Evolutionary conservation across 768 basidiomycete species (phyloP), one percentile per base, ranked within the genome.

Genomic region (Infundibulicybe gibba): DNA sequence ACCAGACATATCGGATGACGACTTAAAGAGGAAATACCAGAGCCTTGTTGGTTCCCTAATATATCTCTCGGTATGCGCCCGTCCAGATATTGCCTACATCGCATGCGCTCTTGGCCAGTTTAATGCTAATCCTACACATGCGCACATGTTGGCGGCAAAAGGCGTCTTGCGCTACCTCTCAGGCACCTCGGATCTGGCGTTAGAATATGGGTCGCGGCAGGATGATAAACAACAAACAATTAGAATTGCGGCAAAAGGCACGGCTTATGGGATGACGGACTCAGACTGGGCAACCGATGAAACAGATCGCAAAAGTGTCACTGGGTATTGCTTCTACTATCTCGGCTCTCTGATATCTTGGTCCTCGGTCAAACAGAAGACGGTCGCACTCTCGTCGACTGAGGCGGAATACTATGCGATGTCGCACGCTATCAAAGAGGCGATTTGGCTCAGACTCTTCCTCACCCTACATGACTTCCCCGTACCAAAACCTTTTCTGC

Each of bases 381-480:
- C 60, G 2, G 59, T 72, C 0, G 60, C 69, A 0, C 54, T 62
- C 1, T 72, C 67, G 1, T 68, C 67, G 1, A 61, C 61, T 0
- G 66, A 72, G 46, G 61, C 69, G 2, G 69, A 75, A 49, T 73
- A 75, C 49, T 61, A 69, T 30, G 62, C 69, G 0, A 35, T 56
- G 3, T 50, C 60, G 4, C 51, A 65, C 39, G 61, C 66, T 9
- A 46, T 57, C 15, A 49, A 59, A 9, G 54, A 58, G 33, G 50
- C 50, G 4, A 53, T 58, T 32, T 61, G 68, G 67, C 43, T 64
- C 42, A 51, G 63, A 50, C n/a, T 51, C 1, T 56, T 65, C 37
- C 45, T 59, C 1, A 31, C 34, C 16, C 21, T 35, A 14, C 20
- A 35, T n/a, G 9, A 48, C 40, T 19, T 51, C 6, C 39, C 39